phyloP scores from a whole-genome alignment of 768 basidiomycete genomes.

The Imleria badia region DNA sequence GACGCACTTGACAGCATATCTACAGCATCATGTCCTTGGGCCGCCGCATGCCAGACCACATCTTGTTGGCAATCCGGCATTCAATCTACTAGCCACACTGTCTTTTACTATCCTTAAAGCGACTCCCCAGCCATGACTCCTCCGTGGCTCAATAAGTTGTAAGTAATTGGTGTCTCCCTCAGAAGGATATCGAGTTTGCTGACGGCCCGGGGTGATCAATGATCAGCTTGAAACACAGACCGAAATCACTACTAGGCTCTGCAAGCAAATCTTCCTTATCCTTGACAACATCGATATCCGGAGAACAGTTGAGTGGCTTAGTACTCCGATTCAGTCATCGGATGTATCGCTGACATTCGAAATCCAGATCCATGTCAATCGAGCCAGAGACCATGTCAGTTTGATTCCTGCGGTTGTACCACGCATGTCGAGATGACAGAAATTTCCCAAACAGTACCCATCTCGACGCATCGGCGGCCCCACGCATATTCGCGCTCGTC shows the following conservation, averaged over 20 bases:
- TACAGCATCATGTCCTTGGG: neutral
- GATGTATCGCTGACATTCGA: neutral
- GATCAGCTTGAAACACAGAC: conserved; percentile 1
- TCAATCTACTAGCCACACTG: neutral
- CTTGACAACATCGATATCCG: neutral
- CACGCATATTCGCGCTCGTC: conserved; percentile 20
- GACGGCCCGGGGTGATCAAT: neutral
- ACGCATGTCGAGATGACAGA: neutral
- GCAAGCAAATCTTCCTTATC: neutral
- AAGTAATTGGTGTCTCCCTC: neutral
- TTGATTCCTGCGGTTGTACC: neutral
- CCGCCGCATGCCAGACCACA: too few species aligned
- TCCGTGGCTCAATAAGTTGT: conserved; percentile 11
- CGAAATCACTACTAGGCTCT: neutral
- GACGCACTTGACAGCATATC: neutral
- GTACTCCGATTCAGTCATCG: neutral
- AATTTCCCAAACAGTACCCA: neutral
- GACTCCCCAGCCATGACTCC: neutral
- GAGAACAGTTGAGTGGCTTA: conserved; percentile 13
- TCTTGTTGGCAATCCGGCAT: neutral
- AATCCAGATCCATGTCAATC: conserved; percentile 4
- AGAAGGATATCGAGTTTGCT: neutral
- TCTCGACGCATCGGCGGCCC: neutral
- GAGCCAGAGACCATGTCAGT: conserved; percentile 6
- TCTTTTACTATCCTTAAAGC: neutral